These are phyloP conservation scores for Vanrija humicola DNA, from an alignment of 1,284 basidiomycete species.

Conservation along the genomic window DNA sequence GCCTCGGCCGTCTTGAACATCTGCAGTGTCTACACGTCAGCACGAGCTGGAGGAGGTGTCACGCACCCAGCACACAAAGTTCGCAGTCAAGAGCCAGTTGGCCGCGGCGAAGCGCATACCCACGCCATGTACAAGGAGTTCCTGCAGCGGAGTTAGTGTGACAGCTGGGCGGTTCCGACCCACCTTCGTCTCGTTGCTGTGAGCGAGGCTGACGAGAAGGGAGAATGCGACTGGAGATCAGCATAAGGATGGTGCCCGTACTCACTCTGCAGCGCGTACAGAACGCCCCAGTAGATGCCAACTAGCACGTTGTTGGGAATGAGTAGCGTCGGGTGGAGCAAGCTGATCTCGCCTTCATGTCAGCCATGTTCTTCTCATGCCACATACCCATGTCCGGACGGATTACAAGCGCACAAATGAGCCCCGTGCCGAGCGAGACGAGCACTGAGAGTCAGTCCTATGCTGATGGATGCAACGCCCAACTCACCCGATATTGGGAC, in stretches of 20 bases:
- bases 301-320: constrained; percentile 65
- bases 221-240: constrained; percentile 71
- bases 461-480: too few relatives aligned
- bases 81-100: constrained; percentile 75
- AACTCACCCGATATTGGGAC: too few relatives aligned
- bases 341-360: constrained; percentile 55
- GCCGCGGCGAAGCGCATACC: constrained; percentile 71
- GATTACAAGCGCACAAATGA: constrained; percentile 43
- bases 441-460: constrained; percentile 18
- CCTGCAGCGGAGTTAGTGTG: constrained; percentile 43
- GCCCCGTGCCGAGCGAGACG: constrained; percentile 33
- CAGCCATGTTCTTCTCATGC: neutral
- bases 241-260: neutral
- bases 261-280: constrained; percentile 40
- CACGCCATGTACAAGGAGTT: constrained; percentile 66
- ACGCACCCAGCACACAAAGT: constrained; percentile 75
- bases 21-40: constrained; percentile 36
- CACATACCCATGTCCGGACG: constrained; percentile 40
- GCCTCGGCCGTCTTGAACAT: constrained; percentile 45
- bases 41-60: neutral
- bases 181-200: constrained; percentile 76
- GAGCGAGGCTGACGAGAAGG: constrained; percentile 63
- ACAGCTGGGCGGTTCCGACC: constrained; percentile 4
- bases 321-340: constrained; percentile 63
- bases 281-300: constrained; percentile 59